Evolutionary conservation across 2,329 filamentous ascomycete genomes (phyloP).

Genomic region (Drechslerella coelobrocha): DNA sequence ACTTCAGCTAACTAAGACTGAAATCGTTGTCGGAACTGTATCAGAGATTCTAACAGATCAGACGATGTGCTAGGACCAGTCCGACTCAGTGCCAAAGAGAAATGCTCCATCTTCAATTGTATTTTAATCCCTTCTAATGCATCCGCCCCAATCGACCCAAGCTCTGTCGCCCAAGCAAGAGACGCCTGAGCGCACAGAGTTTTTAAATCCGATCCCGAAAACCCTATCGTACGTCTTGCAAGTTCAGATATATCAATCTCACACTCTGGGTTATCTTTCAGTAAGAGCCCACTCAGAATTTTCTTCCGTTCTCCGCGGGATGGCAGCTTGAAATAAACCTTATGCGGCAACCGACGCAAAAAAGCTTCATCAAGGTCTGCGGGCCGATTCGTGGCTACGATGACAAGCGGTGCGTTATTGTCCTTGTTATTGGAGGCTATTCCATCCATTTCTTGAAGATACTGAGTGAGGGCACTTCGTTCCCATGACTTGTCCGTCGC

Average conservation of each 20-base stretch:
- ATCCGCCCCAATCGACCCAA: background rate
- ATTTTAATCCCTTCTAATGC: background rate
- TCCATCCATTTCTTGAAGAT: constrained; percentile 32
- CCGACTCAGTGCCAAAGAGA: background rate
- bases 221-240: constrained; percentile 18
- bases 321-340: constrained; percentile 21
- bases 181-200: constrained; percentile 27
- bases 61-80: background rate
- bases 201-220: constrained; percentile 36
- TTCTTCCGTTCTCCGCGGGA: background rate
- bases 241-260: constrained; percentile 15
- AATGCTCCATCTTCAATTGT: constrained; percentile 4
- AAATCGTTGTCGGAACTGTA: constrained; percentile 6
- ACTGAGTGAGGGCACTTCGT: constrained; percentile 22
- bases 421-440: constrained; percentile 9
- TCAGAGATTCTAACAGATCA: constrained; percentile 2
- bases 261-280: constrained; percentile 19
- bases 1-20: too few relatives aligned
- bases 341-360: constrained; percentile 24
- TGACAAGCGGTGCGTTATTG: constrained; percentile 12
- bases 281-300: constrained; percentile 21
- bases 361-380: constrained; percentile 25
- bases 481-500: constrained; percentile 17
- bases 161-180: constrained; percentile 15
- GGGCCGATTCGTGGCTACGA: constrained; percentile 34